These are phyloP conservation scores for Helicocarpus griseus DNA, from an alignment of 2,329 filamentous ascomycete species.

Conservation along the genomic window DNA sequence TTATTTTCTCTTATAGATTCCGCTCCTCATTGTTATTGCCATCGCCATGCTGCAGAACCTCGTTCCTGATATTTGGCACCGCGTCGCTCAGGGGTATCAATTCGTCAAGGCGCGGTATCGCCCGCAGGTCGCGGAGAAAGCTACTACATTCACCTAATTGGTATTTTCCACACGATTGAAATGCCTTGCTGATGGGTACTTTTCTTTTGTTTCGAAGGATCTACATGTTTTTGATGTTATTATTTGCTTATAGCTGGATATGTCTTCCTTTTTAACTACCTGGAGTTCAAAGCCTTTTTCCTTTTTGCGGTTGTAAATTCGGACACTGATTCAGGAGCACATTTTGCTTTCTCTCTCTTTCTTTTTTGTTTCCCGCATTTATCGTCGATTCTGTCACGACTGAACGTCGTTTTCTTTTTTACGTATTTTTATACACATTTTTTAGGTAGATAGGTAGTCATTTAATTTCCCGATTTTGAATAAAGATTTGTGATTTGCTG, in stretches of 20 bases:
- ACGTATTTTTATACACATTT: neutral
- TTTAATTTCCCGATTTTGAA: neutral
- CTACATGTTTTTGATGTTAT: neutral
- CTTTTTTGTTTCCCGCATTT: constrained; percentile 11
- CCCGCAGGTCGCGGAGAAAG: neutral
- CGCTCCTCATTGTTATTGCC: constrained; percentile 37
- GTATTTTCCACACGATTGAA: neutral
- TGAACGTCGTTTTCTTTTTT: neutral
- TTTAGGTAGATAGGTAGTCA: neutral
- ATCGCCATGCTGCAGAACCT: constrained; percentile 37
- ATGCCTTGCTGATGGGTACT: neutral
- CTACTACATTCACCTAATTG: neutral
- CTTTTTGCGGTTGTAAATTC: neutral
- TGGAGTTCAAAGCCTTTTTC: neutral
- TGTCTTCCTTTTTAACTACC: neutral
- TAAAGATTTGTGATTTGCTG: neutral
- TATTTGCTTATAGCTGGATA: neutral
- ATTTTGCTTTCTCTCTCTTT: constrained; percentile 8
- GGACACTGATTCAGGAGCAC: neutral
- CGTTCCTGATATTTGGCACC: constrained; percentile 33
- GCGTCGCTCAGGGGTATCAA: constrained; percentile 28
- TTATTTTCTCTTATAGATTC: constrained; percentile 30
- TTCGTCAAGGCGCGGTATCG: constrained; percentile 22
- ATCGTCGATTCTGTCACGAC: neutral
- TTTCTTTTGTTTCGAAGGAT: neutral